Evolutionary conservation across 495 filamentous ascomycete species (phyloP).

Genomic region (Xylaria flabelliformis): DNA sequence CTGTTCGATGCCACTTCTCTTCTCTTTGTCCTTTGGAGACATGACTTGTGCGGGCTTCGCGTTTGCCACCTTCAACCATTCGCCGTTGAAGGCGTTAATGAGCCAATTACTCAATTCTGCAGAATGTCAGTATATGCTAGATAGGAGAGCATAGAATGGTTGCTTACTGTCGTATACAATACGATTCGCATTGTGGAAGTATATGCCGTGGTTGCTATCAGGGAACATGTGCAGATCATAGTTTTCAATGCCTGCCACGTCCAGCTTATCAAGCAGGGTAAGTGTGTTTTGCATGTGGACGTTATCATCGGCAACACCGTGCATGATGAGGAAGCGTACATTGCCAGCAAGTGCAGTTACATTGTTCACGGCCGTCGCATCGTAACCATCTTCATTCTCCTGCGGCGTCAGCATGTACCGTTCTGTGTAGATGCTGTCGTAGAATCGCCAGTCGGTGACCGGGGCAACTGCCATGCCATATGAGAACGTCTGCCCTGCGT

Average conservation of each 20-base stretch:
- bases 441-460: constrained; percentile 95
- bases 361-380: constrained; percentile 74
- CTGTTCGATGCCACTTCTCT: constrained; percentile 29
- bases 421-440: constrained; percentile 95
- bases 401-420: constrained; percentile 94
- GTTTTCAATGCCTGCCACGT: constrained; percentile 84
- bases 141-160: constrained; percentile 3
- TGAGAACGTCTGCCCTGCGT: constrained; percentile 86
- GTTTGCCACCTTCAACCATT: constrained; percentile 80
- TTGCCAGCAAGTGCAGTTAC: constrained; percentile 71
- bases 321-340: constrained; percentile 90
- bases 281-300: constrained; percentile 95
- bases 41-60: constrained; percentile 60
- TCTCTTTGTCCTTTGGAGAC: constrained; percentile 30
- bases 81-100: constrained; percentile 95
- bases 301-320: constrained; percentile 94
- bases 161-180: constrained; percentile 94
- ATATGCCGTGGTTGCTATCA: constrained; percentile 94
- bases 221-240: constrained; percentile 97
- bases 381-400: constrained; percentile 78
- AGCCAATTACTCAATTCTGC: constrained; percentile 90
- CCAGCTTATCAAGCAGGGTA: constrained; percentile 83
- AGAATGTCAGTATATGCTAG: constrained; percentile 40
- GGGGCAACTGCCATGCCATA: constrained; percentile 99
- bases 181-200: constrained; percentile 89